phyloP scores from a whole-genome alignment of 768 basidiomycete species.

The Gloeophyllum trabeum region DNA sequence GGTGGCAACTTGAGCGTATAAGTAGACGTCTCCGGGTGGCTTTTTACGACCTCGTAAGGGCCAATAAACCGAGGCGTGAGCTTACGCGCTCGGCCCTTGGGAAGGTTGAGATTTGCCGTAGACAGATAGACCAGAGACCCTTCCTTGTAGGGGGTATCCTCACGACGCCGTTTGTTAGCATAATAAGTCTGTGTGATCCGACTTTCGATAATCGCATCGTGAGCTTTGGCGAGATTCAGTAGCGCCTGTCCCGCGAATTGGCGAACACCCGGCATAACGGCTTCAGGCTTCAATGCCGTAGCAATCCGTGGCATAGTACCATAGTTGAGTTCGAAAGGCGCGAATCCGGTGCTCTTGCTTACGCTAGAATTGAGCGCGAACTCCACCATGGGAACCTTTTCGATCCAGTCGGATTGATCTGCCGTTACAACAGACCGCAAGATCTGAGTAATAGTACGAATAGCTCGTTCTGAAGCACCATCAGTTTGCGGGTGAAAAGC shows the following conservation, averaged over 20 bases:
- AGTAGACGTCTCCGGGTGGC: conserved; percentile 10
- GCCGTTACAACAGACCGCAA: conserved; percentile 12
- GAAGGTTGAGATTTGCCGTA: conserved; percentile 22
- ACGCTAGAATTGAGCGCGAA: conserved; percentile 13
- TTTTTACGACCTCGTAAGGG: conserved; percentile 20
- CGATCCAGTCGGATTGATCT: conserved; percentile 16
- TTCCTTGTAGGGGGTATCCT: conserved; percentile 7
- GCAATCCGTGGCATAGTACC: too few relatives aligned
- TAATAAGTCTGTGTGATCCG: too few relatives aligned
- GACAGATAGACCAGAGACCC: conserved; percentile 24
- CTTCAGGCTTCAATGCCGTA: too few relatives aligned
- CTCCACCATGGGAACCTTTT: conserved; percentile 6
- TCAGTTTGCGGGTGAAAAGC: conserved; percentile 31
- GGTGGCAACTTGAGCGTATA: conserved; percentile 20
- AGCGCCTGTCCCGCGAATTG: background rate
- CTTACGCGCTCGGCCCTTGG: conserved; percentile 20
- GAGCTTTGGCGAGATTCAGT: background rate
- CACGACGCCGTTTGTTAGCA: conserved; percentile 4
- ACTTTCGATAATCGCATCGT: conserved; percentile 13
- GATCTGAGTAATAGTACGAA: conserved; percentile 19
- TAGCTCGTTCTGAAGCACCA: conserved; percentile 18
- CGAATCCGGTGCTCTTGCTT: conserved; percentile 6
- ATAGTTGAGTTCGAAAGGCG: too few relatives aligned
- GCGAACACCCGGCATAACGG: conserved; percentile 3
- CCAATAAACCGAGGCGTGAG: conserved; percentile 26